Conservation (phyloP, 2,329 filamentous ascomycete genomes). For the Apiospora koreana region DNA sequence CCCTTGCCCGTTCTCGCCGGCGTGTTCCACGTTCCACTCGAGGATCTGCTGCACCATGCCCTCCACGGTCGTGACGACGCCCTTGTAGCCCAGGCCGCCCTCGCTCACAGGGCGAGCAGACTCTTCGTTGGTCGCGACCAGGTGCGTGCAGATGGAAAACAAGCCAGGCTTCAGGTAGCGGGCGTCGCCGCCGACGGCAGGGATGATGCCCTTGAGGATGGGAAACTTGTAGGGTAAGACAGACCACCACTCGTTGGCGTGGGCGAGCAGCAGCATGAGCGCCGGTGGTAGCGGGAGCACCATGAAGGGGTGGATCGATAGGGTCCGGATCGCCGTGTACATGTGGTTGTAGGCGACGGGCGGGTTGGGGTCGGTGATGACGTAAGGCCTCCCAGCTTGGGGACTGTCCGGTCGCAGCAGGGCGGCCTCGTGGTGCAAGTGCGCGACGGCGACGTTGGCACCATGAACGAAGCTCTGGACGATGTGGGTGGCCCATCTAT, state of each 20-base stretch:
- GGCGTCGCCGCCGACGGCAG: constrained; percentile 34
- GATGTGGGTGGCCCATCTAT: constrained; percentile 40
- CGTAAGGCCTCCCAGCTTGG: constrained; percentile 40
- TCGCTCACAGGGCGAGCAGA: constrained; percentile 30
- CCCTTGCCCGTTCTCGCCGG: constrained; percentile 1
- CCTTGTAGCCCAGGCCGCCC: constrained; percentile 41
- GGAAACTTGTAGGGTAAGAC: constrained; percentile 32
- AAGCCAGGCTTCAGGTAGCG: constrained; percentile 40
- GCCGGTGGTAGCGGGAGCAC: constrained; percentile 33
- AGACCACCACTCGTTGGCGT: constrained; percentile 38
- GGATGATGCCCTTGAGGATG: constrained; percentile 29
- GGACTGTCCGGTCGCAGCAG: constrained; percentile 22
- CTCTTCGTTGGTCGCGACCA: constrained; percentile 37
- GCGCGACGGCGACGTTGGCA: constrained; percentile 42
- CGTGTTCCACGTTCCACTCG: constrained; percentile 43
- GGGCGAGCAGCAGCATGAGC: constrained; percentile 36
- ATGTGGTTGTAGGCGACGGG: constrained; percentile 41
- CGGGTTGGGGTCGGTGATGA: constrained; percentile 43
- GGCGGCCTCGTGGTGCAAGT: constrained; percentile 42
- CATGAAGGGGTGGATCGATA: constrained; percentile 38
- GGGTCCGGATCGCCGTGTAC: constrained; percentile 34
- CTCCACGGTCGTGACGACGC: constrained; percentile 40
- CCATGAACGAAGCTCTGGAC: constrained; percentile 43
- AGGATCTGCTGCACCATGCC: constrained; percentile 42
- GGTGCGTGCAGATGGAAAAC: constrained; percentile 42